Evolutionary conservation across 768 basidiomycete genomes (phyloP).

Genomic region (Guyanaporus albipodus): DNA sequence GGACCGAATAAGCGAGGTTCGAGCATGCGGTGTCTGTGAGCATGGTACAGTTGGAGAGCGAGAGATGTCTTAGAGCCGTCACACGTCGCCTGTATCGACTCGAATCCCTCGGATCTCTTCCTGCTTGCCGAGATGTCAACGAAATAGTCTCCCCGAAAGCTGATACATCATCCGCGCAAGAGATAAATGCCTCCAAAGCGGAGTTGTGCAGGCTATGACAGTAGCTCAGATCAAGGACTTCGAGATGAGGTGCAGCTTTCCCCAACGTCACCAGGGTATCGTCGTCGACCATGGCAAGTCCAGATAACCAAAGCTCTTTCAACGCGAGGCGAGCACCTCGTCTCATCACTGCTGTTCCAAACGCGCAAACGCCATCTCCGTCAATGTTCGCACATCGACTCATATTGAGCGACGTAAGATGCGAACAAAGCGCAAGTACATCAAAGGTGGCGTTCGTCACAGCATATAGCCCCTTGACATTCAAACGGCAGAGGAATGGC

Average conservation of each 20-base stretch:
- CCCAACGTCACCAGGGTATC: conserved; percentile 63
- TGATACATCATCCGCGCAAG: conserved; percentile 37
- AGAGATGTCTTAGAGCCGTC: conserved; percentile 69
- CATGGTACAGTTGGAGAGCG: conserved; percentile 63
- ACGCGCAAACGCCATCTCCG: conserved; percentile 53
- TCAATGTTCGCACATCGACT: conserved; percentile 68
- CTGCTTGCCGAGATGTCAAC: conserved; percentile 60
- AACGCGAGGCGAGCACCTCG: conserved; percentile 51
- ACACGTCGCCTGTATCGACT: conserved; percentile 53
- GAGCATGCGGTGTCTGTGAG: conserved; percentile 75
- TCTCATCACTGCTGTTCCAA: conserved; percentile 41
- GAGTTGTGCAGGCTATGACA: conserved; percentile 69
- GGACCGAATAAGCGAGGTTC: conserved; percentile 66
- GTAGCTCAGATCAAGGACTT: conserved; percentile 79
- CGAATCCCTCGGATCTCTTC: conserved; percentile 51
- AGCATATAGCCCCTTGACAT: conserved; percentile 61
- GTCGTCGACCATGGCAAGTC: conserved; percentile 59
- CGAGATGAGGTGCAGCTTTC: conserved; percentile 63
- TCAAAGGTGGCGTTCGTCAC: conserved; percentile 76
- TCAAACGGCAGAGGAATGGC: conserved; percentile 52
- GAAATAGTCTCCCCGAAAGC: conserved; percentile 39
- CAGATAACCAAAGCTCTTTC: conserved; percentile 63
- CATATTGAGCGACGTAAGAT: conserved; percentile 60
- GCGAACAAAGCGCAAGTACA: conserved; percentile 55
- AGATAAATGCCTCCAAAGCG: conserved; percentile 67